Evolutionary conservation across 2,329 filamentous ascomycete genomes (phyloP), one percentile per base, ranked within the genome.

Genomic region (Magnaporthiopsis rhizophila): DNA sequence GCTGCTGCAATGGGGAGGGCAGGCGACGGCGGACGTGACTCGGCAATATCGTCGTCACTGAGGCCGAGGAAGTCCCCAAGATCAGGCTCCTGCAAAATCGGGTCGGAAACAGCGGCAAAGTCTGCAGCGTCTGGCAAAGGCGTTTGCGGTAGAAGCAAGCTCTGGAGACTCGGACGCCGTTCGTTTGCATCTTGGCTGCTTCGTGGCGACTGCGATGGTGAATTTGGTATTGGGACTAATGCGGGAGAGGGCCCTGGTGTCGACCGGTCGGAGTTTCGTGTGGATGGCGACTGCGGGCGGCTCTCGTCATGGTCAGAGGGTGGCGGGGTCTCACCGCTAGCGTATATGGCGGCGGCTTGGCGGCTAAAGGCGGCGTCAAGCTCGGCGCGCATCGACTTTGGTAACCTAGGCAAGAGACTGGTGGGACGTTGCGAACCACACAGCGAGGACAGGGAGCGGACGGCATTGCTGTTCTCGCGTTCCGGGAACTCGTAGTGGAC

Each of bases 41-140:
- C 84, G 11, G 83, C 82, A 66, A 86, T 83, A 64, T 86, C 84
- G 36, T 86, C 83, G 65, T 86, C 83, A 65, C 78, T 81, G 7
- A 86, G 74, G 26, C 77, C 76, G 63, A 84, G 75, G 62, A 86
- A 85, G 56, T 86, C 83, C 24, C 78, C 76, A 28, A 85, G 73
- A 53, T 79, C 79, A 7, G 83, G 83, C 68, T 85, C 83, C 59
- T 75, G 74, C 4, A 85, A 75, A 1, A 78, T 75, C 1, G 74
- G 71, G 64, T 75, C 75, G 34, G 71, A 68, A 24, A 32, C 32
- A 15, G 32, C 32, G 21, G 28, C 15, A 58, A 32, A 30, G 57
- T 30, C 24, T 18, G 24, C 57, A 30, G 21, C 7, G 11, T 58
- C 57, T 24, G 21, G 18, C 21, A 11, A 53, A 7, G 45, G 45